phyloP scores from a whole-genome alignment of 768 basidiomycete genomes.

The Pulveroboletus sp. region DNA sequence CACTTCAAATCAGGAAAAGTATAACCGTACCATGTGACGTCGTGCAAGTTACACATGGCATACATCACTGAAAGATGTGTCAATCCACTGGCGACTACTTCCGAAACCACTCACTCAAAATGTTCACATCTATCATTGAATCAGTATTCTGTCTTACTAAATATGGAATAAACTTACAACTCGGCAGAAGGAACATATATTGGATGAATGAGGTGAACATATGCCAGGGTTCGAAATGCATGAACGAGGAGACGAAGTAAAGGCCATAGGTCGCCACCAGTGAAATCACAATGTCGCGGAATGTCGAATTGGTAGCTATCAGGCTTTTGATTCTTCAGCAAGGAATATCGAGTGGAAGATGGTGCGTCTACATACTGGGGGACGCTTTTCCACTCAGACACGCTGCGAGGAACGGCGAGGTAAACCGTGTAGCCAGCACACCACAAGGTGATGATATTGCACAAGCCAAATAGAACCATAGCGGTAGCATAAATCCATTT shows the following conservation, averaged over 20 bases:
- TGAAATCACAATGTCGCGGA: slow-evolving; percentile 83
- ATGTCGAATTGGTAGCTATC: slow-evolving; percentile 58
- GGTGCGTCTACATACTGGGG: slow-evolving; percentile 47
- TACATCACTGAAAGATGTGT: slow-evolving; percentile 65
- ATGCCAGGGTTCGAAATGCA: slow-evolving; percentile 96
- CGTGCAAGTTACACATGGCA: slow-evolving; percentile 89
- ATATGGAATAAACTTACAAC: slow-evolving; percentile 40
- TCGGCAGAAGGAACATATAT: slow-evolving; percentile 87
- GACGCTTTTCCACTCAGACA: slow-evolving; percentile 73
- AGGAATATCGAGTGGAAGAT: not conserved
- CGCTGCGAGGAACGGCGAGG: slow-evolving; percentile 69
- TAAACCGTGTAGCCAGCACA: slow-evolving; percentile 92
- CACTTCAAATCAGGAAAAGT: not conserved
- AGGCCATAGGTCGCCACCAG: slow-evolving; percentile 74
- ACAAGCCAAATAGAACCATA: slow-evolving; percentile 75
- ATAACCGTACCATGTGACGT: slow-evolving; percentile 67
- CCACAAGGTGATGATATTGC: slow-evolving; percentile 77
- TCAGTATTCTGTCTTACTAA: slow-evolving; percentile 16
- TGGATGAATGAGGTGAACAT: slow-evolving; percentile 91
- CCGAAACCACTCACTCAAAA: slow-evolving; percentile 51
- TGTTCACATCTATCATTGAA: slow-evolving; percentile 55
- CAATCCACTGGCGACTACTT: not conserved
- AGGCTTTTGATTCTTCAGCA: slow-evolving; percentile 43
- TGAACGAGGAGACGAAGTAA: slow-evolving; percentile 80
- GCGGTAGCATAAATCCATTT: slow-evolving; percentile 80